These are phyloP conservation scores for Cyclanthera cordifolia DNA, from an alignment of 306 rosid species.

Conservation along the genomic window DNA sequence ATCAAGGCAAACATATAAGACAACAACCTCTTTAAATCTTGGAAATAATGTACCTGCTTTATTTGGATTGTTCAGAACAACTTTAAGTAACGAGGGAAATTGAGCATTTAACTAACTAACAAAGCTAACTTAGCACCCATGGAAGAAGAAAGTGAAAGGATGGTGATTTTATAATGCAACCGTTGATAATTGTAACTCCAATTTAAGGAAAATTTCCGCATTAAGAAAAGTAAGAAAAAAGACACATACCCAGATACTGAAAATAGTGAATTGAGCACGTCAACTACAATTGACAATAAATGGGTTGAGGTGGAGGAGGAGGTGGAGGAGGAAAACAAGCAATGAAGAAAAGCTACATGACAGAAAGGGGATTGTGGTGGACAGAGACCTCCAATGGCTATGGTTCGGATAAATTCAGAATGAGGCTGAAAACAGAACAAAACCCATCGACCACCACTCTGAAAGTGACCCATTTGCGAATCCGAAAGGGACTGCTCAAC, in stretches of 20 bases:
- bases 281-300: conserved; percentile 12
- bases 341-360: conserved; percentile 20
- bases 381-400: conserved; percentile 21
- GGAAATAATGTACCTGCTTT: neutral
- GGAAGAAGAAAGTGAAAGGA: neutral
- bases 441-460: conserved; percentile 26
- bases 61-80: neutral
- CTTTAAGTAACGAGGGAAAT: neutral
- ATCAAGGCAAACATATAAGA: neutral
- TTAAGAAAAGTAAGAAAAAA: conserved; percentile 9
- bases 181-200: neutral
- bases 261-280: conserved; percentile 2
- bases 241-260: conserved; percentile 6
- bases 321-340: conserved; percentile 4
- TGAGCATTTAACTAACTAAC: conserved; percentile 2
- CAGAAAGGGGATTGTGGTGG: conserved; percentile 20
- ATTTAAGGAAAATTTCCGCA: conserved; percentile 15
- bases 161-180: neutral
- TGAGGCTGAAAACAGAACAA: conserved; percentile 19
- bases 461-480: conserved; percentile 42
- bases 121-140: neutral
- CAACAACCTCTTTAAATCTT: conserved; percentile 1
- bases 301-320: conserved; percentile 15
- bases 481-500: conserved; percentile 47
- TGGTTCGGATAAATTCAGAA: conserved; percentile 17